phyloP scores from a whole-genome alignment of 495 filamentous ascomycete species.

The Hypoxylon fragiforme region DNA sequence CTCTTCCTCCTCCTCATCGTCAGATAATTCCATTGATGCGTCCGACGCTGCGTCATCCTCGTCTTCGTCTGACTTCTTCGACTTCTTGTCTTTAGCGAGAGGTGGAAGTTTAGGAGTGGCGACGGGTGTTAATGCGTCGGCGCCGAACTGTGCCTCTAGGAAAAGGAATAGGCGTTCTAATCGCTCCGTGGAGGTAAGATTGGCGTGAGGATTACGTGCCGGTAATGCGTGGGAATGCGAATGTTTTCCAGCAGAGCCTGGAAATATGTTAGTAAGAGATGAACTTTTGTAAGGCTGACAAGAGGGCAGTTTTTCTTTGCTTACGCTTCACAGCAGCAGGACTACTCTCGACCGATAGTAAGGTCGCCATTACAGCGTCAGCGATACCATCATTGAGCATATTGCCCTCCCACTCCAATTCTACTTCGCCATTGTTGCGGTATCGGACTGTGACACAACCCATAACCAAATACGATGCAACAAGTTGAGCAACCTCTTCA shows the following conservation, averaged over 20 bases:
- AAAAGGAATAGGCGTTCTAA: conserved; percentile 88
- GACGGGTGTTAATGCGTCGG: conserved; percentile 72
- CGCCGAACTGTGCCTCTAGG: conserved; percentile 94
- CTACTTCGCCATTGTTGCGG: conserved; percentile 71
- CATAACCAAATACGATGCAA: conserved; percentile 80
- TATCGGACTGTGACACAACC: conserved; percentile 80
- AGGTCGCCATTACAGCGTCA: conserved; percentile 88
- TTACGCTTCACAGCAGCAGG: conserved; percentile 93
- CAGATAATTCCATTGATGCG: conserved; percentile 47
- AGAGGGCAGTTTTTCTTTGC: conserved; percentile 34
- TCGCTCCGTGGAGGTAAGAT: conserved; percentile 70
- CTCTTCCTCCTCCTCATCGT: conserved; percentile 47
- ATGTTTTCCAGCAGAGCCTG: conserved; percentile 58
- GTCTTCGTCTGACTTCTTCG: conserved; percentile 16
- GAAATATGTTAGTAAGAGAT: conserved; percentile 27
- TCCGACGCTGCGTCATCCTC: conserved; percentile 38
- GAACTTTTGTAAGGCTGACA: conserved; percentile 13
- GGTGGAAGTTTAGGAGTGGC: conserved; percentile 61
- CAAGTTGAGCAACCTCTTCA: conserved; percentile 57
- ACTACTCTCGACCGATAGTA: conserved; percentile 86
- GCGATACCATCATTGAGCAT: conserved; percentile 97
- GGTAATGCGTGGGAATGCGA: conserved; percentile 60
- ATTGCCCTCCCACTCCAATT: conserved; percentile 96
- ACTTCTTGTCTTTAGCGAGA: conserved; percentile 39
- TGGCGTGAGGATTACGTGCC: conserved; percentile 68